These are phyloP conservation scores for Zizania latifolia DNA, from an alignment of 176 grass and related monocot species.

Conservation along the genomic window DNA sequence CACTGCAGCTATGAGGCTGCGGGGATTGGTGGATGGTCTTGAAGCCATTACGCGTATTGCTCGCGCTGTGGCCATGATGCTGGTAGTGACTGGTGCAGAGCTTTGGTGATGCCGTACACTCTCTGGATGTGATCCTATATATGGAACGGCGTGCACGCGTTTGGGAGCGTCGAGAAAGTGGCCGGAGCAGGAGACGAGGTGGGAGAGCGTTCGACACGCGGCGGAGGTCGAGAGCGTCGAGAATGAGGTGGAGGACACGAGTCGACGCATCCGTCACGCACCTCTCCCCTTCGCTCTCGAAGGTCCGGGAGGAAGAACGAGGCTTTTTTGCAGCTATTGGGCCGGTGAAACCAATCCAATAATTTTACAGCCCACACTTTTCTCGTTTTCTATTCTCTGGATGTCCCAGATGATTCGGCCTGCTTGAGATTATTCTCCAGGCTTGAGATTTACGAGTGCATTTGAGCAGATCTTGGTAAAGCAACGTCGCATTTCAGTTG, in stretches of 20 bases:
- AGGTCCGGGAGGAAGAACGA: background rate
- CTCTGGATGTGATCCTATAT: background rate
- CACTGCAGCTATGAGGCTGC: background rate
- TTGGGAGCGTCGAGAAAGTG: background rate
- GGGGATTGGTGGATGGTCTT: background rate
- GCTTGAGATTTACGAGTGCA: too few species aligned
- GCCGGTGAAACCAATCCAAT: background rate
- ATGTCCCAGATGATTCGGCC: background rate
- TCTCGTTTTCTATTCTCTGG: too few species aligned
- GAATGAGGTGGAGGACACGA: constrained; percentile 47
- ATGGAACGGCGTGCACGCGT: background rate
- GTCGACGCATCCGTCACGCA: background rate
- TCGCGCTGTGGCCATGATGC: constrained; percentile 12
- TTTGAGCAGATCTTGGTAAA: too few species aligned
- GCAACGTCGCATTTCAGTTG: too few species aligned
- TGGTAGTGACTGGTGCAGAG: too few species aligned
- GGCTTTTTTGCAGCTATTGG: background rate
- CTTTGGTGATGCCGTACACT: background rate
- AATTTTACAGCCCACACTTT: too few species aligned
- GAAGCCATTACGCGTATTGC: constrained; percentile 2
- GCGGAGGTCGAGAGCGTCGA: background rate
- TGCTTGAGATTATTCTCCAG: too few species aligned
- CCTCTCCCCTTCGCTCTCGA: background rate
- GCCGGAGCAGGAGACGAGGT: background rate
- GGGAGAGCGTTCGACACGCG: constrained; percentile 1